Evolutionary conservation across 805 yeast species (phyloP), one percentile per base, ranked within the genome.

Genomic region (Blastobotrys muscicola): DNA sequence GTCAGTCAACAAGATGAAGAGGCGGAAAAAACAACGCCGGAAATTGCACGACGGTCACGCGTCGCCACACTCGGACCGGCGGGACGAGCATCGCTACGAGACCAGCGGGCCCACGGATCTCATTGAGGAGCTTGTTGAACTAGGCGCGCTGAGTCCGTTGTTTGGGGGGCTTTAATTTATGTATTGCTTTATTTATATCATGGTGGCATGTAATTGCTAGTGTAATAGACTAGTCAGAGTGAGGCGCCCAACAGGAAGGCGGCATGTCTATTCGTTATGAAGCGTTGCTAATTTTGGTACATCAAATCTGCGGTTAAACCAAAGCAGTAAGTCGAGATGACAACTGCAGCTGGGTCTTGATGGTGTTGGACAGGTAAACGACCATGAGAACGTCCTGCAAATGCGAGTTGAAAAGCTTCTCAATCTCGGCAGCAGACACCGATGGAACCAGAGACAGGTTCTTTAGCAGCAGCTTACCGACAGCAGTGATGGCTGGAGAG

Each of bases 281-380:
- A n/a, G 13, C 20, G 30, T 13, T 16, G n/a, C n/a, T n/a, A 12
- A 4, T 12, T 12, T 36, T 12, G 20, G 16, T 12, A 12, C 12
- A 32, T 13, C n/a, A 12, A 35, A 8, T 12, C 20, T 14, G 31
- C 12, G 30, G 29, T 45, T 54, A 72, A 34, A 70, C 66, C 45
- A 72, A 60, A 31, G 81, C 76, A 39, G 85, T 79, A 56, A 85
- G 72, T 61, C 83, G 78, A 39, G 86, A 78, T 56, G 86, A 77
- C 57, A 82, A 70, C 60, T 82, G 89, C 50, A 85, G 72, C 67
- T 86, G 95, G 50, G 86, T 82, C 67, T 82, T 84, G 54, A 86
- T 78, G 44, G 92, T 83, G 52, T 81, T 78, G 45, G 94, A 81
- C 64, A 86, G 72, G 59, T 81, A 83, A 59, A 84, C 90, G 50